A percentile compares a stretch with the other conserved stretches of the same genome.
Evolutionary conservation across 2,329 filamentous ascomycete genomes (phyloP).

Genomic region (Aureobasidium sp.): DNA sequence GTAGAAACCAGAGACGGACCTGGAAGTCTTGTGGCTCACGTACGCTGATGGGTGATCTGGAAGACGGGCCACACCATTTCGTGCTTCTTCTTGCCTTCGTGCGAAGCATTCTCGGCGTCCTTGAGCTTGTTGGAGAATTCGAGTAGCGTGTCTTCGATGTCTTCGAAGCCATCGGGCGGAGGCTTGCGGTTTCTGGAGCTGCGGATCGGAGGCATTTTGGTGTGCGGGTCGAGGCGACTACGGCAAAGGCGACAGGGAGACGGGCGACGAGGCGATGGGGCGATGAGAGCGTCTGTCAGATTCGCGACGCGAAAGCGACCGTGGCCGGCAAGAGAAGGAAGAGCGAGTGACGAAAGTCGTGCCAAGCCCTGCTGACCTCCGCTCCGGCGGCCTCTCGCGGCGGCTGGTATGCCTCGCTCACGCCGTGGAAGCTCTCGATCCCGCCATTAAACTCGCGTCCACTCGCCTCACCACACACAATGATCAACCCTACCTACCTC

Average conservation of each 20-base stretch:
- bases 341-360: background rate
- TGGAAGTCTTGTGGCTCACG: constrained; percentile 21
- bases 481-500: constrained; percentile 89
- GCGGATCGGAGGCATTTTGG: constrained; percentile 65
- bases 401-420: background rate
- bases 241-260: background rate
- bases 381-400: background rate
- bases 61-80: constrained; percentile 96
- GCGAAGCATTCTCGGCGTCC: constrained; percentile 82
- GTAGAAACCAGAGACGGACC: constrained; percentile 16
- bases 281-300: background rate
- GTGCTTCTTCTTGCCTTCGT: constrained; percentile 72
- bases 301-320: background rate
- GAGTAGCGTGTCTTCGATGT: constrained; percentile 78
- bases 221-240: background rate
- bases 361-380: background rate
- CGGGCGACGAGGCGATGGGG: background rate
- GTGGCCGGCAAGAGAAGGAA: background rate
- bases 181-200: constrained; percentile 70
- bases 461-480: constrained; percentile 24
- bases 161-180: constrained; percentile 76
- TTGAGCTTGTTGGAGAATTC: constrained; percentile 89
- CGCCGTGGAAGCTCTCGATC: background rate
- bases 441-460: background rate
- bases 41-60: constrained; percentile 89